A percentile compares a stretch with the other conserved stretches of the same genome.
phyloP scores from a whole-genome alignment of 208 protist species.

The Crithidia bombi region DNA sequence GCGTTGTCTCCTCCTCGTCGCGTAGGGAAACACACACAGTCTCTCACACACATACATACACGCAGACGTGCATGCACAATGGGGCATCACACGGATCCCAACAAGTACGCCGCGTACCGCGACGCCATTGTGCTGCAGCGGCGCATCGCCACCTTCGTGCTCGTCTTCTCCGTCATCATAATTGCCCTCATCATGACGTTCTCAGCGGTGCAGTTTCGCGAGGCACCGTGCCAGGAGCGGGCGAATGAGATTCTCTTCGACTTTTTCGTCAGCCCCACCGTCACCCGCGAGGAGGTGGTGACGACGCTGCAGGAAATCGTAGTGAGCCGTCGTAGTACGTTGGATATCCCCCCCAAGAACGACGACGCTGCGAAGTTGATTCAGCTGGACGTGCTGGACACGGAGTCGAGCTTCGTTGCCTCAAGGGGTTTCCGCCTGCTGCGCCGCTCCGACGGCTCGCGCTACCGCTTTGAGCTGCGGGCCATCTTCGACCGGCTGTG shows the following conservation, averaged over 20 bases:
- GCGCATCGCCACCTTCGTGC: slow-evolving; percentile 72
- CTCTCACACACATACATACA: background rate
- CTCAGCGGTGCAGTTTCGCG: slow-evolving; percentile 61
- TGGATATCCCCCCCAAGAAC: slow-evolving; percentile 31
- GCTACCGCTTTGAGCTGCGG: slow-evolving; percentile 58
- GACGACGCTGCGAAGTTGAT: slow-evolving; percentile 27
- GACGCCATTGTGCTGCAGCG: slow-evolving; percentile 50
- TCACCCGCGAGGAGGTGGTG: slow-evolving; percentile 37
- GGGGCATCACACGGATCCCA: slow-evolving; percentile 48
- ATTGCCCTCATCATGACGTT: slow-evolving; percentile 65
- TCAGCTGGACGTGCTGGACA: slow-evolving; percentile 70
- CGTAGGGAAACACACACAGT: background rate
- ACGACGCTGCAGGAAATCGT: slow-evolving; percentile 36
- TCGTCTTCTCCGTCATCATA: slow-evolving; percentile 70
- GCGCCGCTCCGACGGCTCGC: slow-evolving; percentile 31
- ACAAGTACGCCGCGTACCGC: slow-evolving; percentile 43
- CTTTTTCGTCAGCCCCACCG: slow-evolving; percentile 32
- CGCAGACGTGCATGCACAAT: slow-evolving; percentile 29
- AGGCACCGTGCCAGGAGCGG: slow-evolving; percentile 72
- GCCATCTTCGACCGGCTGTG: slow-evolving; percentile 68
- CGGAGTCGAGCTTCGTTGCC: slow-evolving; percentile 30
- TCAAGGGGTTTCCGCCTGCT: slow-evolving; percentile 69
- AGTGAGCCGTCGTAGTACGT: slow-evolving; percentile 15
- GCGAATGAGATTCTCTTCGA: slow-evolving; percentile 51
- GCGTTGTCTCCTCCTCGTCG: background rate